Evolutionary conservation across 2,329 filamentous ascomycete species (phyloP), one percentile per base, ranked within the genome.

Genomic region (Microcyclosporella mali): DNA sequence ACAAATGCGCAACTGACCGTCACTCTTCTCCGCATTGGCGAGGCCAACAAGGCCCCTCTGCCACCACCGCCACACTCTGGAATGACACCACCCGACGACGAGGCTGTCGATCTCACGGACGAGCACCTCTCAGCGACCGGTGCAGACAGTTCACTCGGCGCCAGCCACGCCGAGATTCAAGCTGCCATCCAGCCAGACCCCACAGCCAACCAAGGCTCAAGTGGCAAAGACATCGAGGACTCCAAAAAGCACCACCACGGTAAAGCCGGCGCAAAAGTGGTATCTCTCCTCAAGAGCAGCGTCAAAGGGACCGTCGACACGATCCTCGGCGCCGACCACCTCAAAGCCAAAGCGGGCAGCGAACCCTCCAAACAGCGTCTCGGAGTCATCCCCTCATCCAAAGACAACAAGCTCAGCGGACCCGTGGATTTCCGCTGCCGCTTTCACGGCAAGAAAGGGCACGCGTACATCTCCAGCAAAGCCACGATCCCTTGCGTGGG

Each of bases 1-100:
- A 94, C 87, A 1, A 92, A 94, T 59, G 85, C 86, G 3, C 88
- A 94, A 58, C 76, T 94, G 14, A 81, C 86, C 0, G 69, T 94
- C 19, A 94, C 87, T 0, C 73, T 94, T 1, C 77, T 94, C 9
- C 83, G 88, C 4, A 80, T 90, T 21, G 87, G 86, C 31, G 88
- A 94, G 65, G 78, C 78, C 9, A 89, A 89, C 65, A 84, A 85
- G 52, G 82, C 85, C 0, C 88, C 88, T 0, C 65, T 94, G 0
- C 85, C 86, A 21, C 70, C 77, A 9, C 75, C 77, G 16, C 76
- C 77, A 12, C 62, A 60, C 12, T 65, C 70, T 16, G 47, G 56
- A 2, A 27, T n/a, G 39, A 49, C 61, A 8, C 65, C 71, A 19
- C 71, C 74, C 2, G 67, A 74, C 15, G 70, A 74, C 15, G 62